These are phyloP conservation scores for Jackrogersella minutella DNA, from an alignment of 495 filamentous ascomycete species.

Conservation along the genomic window DNA sequence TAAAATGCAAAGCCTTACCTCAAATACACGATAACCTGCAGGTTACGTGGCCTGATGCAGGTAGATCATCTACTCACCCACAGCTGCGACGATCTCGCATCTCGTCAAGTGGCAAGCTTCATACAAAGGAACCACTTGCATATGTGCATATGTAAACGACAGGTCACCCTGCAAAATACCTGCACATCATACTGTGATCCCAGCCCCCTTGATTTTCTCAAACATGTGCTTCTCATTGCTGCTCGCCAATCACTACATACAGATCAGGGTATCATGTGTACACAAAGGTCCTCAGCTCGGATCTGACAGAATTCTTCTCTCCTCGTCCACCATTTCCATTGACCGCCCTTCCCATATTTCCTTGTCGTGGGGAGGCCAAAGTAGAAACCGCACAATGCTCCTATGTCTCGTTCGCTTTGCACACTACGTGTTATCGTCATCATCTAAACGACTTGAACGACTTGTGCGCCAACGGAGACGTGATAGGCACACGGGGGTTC, in stretches of 20 bases:
- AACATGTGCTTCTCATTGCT: slow-evolving; percentile 33
- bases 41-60: not conserved
- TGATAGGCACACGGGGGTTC: slow-evolving; percentile 46
- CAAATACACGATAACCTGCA: not conserved
- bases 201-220: slow-evolving; percentile 14
- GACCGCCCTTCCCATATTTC: slow-evolving; percentile 24
- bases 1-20: too few relatives aligned
- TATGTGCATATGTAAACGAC: slow-evolving; percentile 18
- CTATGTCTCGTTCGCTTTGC: not conserved
- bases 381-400: slow-evolving; percentile 13
- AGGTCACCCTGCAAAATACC: slow-evolving; percentile 22
- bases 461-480: slow-evolving; percentile 74
- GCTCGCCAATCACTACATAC: slow-evolving; percentile 23
- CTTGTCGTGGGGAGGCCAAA: slow-evolving; percentile 19
- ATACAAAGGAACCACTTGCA: not conserved
- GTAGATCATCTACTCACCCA: not conserved
- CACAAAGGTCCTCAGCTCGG: slow-evolving; percentile 20
- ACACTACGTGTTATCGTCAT: slow-evolving; percentile 21
- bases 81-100: not conserved
- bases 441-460: slow-evolving; percentile 65
- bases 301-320: slow-evolving; percentile 21
- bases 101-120: not conserved
- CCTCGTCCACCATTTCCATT: slow-evolving; percentile 26
- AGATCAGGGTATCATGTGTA: slow-evolving; percentile 40
- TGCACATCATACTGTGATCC: not conserved